phyloP scores from a whole-genome alignment of 371 early-diverging fungal genomes.

The Rhizopus stolonifer region DNA sequence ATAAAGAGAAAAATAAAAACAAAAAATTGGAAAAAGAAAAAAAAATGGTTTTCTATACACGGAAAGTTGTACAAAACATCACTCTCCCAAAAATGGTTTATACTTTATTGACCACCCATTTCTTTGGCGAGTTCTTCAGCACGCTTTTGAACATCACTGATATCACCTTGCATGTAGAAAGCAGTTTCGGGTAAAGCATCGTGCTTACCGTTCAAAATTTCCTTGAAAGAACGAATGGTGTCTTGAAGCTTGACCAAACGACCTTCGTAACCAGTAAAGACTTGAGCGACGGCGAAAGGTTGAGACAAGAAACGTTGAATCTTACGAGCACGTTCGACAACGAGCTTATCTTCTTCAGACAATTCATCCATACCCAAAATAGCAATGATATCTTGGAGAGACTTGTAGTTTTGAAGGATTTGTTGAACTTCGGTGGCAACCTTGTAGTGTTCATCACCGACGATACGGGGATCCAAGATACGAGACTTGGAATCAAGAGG shows the following conservation, averaged over 20 bases:
- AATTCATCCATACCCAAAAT: conserved; percentile 95
- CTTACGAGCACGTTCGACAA: conserved; percentile 88
- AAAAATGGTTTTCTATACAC: neutral
- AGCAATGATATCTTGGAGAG: conserved; percentile 95
- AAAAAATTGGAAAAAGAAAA: neutral
- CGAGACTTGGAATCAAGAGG: conserved; percentile 97
- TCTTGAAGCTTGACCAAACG: conserved; percentile 87
- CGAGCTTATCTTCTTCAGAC: conserved; percentile 95
- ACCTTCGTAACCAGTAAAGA: conserved; percentile 94
- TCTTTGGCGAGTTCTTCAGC: conserved; percentile 79
- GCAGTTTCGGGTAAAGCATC: conserved; percentile 90
- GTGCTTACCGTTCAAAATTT: conserved; percentile 93
- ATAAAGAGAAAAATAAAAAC: neutral
- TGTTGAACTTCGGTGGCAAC: conserved; percentile 92
- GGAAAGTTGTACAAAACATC: conserved; percentile 1
- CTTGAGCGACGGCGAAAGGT: conserved; percentile 91
- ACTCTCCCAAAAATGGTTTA: neutral
- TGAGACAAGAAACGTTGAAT: conserved; percentile 94
- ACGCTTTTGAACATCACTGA: conserved; percentile 58
- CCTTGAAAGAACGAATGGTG: conserved; percentile 92
- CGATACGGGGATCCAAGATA: conserved; percentile 93
- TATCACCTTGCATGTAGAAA: conserved; percentile 95
- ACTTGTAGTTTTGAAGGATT: conserved; percentile 94
- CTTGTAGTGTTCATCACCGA: conserved; percentile 91
- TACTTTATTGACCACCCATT: conserved; percentile 22